These are phyloP conservation scores for Yamadazyma akitaensis DNA, from an alignment of 805 yeast genomes.

Conservation along the genomic window DNA sequence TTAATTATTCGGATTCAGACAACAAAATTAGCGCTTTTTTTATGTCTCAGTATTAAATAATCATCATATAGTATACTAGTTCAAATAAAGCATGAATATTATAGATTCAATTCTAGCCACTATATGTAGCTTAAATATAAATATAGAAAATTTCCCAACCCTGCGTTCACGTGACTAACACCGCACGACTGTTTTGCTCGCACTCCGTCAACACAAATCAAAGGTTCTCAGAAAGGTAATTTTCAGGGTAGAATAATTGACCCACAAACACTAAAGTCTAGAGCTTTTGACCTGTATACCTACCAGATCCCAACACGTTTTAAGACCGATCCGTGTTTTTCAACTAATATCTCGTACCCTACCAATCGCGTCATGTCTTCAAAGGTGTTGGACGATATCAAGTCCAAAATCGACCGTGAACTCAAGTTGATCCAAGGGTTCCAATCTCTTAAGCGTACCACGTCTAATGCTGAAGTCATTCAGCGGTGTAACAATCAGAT, in stretches of 20 bases:
- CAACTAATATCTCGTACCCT: background rate
- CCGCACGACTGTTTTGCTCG: background rate
- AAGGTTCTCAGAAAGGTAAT: background rate
- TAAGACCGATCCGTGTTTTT: background rate
- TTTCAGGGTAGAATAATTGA: background rate
- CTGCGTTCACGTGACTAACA: background rate
- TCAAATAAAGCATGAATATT: no score
- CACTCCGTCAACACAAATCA: constrained; percentile 5
- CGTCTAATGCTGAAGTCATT: constrained; percentile 77
- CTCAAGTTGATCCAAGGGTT: constrained; percentile 86
- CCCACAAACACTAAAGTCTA: background rate
- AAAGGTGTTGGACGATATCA: constrained; percentile 58
- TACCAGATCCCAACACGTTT: background rate
- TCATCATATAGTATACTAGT: no score
- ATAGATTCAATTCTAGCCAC: no score
- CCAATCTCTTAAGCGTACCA: constrained; percentile 70
- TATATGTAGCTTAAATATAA: no score
- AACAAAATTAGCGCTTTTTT: no score
- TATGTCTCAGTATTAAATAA: no score
- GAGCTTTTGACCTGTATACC: background rate
- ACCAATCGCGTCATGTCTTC: background rate
- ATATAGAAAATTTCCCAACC: no score
- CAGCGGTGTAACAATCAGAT: constrained; percentile 89
- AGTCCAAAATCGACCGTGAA: constrained; percentile 84
- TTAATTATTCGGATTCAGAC: no score